Conservation (phyloP, 2,329 filamentous ascomycete species). For the Colletotrichum musicola region DNA sequence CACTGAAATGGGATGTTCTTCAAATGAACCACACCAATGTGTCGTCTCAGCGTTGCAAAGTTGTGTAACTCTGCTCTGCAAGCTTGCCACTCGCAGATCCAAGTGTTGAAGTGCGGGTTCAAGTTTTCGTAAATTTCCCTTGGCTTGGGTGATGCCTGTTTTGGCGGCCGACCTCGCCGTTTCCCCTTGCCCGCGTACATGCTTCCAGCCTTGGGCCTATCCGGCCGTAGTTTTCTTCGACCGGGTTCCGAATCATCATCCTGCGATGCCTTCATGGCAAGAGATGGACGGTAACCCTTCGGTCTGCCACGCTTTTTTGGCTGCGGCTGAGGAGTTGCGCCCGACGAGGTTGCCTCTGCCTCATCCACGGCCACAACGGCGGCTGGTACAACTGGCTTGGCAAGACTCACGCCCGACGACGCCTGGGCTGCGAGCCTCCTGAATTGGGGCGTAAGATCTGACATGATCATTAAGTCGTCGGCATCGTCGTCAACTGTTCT, state of each 20-base stretch:
- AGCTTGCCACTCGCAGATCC: conserved; percentile 70
- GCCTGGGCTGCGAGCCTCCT: conserved; percentile 32
- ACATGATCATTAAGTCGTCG: conserved; percentile 34
- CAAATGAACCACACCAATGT: conserved; percentile 65
- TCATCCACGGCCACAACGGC: conserved; percentile 3
- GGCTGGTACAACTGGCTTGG: conserved; percentile 33
- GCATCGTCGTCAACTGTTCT: conserved; percentile 36
- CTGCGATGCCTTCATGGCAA: conserved; percentile 34
- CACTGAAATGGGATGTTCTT: conserved; percentile 43
- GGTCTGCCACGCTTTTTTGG: conserved; percentile 59
- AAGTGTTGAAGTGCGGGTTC: conserved; percentile 62
- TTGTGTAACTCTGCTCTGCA: conserved; percentile 74
- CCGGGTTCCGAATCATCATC: conserved; percentile 26
- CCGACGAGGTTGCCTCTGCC: conserved; percentile 2
- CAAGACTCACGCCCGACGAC: conserved; percentile 29
- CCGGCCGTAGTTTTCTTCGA: conserved; percentile 43
- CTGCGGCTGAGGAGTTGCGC: not conserved
- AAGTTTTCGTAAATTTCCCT: conserved; percentile 56
- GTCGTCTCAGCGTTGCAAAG: conserved; percentile 67
- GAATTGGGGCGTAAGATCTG: conserved; percentile 42
- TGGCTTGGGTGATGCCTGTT: conserved; percentile 52
- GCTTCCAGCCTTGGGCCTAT: conserved; percentile 44
- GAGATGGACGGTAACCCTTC: conserved; percentile 51
- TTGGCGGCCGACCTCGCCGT: conserved; percentile 58
- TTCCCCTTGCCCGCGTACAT: conserved; percentile 52